Evolutionary conservation across 805 yeast species (phyloP).

Genomic region (Wickerhamiella bombiphila): DNA sequence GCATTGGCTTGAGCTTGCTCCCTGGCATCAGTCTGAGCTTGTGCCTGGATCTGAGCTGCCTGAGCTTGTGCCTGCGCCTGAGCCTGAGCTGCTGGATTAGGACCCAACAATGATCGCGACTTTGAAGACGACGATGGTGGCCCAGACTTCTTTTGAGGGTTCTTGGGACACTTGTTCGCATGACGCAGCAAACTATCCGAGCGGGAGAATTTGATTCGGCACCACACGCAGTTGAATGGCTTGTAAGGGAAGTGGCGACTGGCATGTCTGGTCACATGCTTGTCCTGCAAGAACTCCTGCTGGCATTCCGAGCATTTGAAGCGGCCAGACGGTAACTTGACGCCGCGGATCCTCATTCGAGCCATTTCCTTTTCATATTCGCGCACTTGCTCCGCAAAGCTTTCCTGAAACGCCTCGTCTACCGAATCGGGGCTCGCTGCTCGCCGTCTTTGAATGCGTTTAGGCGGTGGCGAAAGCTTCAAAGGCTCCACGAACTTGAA

Average conservation of each 20-base stretch:
- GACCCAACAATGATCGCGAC: no score
- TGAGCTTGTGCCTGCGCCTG: no score
- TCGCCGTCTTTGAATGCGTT: not conserved
- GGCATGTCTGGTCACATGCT: constrained; percentile 2
- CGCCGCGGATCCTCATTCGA: not conserved
- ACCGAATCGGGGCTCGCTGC: not conserved
- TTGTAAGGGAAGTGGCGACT: not conserved
- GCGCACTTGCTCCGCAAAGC: not conserved
- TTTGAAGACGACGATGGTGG: no score
- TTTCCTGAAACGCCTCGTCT: constrained; percentile 1
- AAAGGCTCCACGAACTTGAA: not conserved
- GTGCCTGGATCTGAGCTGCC: no score
- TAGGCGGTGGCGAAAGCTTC: not conserved
- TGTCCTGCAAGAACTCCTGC: not conserved
- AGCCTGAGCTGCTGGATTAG: no score
- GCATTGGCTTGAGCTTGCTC: no score
- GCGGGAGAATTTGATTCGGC: not conserved
- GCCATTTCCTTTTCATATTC: not conserved
- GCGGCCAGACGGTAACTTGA: not conserved
- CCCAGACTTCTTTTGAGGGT: not conserved
- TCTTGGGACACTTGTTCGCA: not conserved
- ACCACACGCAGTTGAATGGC: not conserved
- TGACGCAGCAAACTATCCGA: not conserved
- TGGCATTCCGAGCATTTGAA: not conserved
- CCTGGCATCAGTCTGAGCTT: no score